A percentile compares a stretch with the other conserved stretches of the same genome.
Evolutionary conservation across 2,329 filamentous ascomycete species (phyloP).

Genomic region (Emydomyces testavorans): DNA sequence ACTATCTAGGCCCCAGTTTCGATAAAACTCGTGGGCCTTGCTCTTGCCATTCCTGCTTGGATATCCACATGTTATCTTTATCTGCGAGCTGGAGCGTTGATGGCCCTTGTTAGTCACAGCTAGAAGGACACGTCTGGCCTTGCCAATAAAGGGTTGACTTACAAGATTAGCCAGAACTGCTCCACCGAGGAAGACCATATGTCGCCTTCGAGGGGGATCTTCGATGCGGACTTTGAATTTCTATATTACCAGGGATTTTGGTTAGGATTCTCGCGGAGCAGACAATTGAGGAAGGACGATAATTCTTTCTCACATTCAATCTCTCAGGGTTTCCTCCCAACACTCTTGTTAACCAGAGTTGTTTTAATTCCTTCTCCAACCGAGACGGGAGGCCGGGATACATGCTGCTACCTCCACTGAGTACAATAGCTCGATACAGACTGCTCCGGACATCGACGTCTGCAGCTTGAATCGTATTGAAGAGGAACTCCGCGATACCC

Average conservation of each 20-base stretch:
- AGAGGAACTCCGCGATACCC: slow-evolving; percentile 90
- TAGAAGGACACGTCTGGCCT: not conserved
- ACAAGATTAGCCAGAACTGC: slow-evolving; percentile 91
- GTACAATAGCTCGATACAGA: slow-evolving; percentile 92
- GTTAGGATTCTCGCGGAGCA: not conserved
- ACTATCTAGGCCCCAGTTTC: slow-evolving; percentile 80
- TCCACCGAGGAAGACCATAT: slow-evolving; percentile 99
- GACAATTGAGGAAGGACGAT: not conserved
- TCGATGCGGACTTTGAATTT: slow-evolving; percentile 99
- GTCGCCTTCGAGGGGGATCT: slow-evolving; percentile 84
- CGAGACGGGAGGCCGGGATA: slow-evolving; percentile 91
- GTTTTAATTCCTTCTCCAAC: slow-evolving; percentile 96
- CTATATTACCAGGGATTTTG: slow-evolving; percentile 27
- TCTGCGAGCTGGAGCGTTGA: slow-evolving; percentile 61
- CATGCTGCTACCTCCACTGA: slow-evolving; percentile 97
- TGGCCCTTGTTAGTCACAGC: not conserved
- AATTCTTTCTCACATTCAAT: slow-evolving; percentile 47
- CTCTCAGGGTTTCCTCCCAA: slow-evolving; percentile 85
- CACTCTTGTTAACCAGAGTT: slow-evolving; percentile 90
- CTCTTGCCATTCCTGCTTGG: slow-evolving; percentile 93
- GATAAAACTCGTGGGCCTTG: slow-evolving; percentile 73
- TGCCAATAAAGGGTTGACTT: slow-evolving; percentile 22
- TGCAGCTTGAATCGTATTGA: slow-evolving; percentile 95
- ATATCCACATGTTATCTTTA: slow-evolving; percentile 98
- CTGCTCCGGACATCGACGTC: slow-evolving; percentile 91